Evolutionary conservation across 2,329 filamentous ascomycete species (phyloP).

Genomic region (Arthrobotrys sinensis): DNA sequence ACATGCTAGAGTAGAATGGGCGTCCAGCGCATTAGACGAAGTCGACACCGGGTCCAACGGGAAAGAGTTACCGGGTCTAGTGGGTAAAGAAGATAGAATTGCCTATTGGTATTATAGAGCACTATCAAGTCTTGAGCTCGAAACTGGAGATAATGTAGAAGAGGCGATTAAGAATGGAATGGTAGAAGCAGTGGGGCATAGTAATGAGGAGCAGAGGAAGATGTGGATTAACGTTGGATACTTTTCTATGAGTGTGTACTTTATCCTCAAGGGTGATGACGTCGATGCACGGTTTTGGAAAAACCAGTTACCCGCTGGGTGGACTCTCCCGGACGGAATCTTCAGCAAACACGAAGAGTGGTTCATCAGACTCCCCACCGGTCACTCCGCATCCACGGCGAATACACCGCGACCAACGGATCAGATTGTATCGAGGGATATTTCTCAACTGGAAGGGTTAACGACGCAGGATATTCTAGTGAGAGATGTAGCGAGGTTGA

Average conservation of each 20-base stretch:
- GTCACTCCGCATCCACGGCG: too few species aligned
- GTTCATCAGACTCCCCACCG: background rate
- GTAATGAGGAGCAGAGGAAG: background rate
- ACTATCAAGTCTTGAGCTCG: constrained; percentile 21
- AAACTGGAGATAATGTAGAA: background rate
- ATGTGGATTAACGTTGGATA: constrained; percentile 41
- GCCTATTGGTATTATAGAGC: constrained; percentile 40
- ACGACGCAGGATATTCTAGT: constrained; percentile 22
- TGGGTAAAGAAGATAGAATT: constrained; percentile 15
- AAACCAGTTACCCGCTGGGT: constrained; percentile 19
- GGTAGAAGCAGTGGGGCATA: constrained; percentile 20
- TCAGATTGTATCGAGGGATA: background rate
- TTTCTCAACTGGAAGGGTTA: background rate
- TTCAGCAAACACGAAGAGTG: constrained; percentile 8
- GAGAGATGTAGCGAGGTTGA: constrained; percentile 36
- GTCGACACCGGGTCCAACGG: constrained; percentile 2
- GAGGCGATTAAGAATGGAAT: constrained; percentile 42
- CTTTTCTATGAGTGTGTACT: constrained; percentile 20
- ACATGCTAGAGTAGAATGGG: background rate
- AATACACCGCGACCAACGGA: background rate
- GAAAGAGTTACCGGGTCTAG: constrained; percentile 18
- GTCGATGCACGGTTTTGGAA: constrained; percentile 45
- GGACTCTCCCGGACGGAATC: constrained; percentile 3
- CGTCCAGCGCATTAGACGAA: background rate
- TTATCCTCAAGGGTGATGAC: constrained; percentile 21